phyloP scores from a whole-genome alignment of 495 filamentous ascomycete species.

The Aspergillus panamensis region DNA sequence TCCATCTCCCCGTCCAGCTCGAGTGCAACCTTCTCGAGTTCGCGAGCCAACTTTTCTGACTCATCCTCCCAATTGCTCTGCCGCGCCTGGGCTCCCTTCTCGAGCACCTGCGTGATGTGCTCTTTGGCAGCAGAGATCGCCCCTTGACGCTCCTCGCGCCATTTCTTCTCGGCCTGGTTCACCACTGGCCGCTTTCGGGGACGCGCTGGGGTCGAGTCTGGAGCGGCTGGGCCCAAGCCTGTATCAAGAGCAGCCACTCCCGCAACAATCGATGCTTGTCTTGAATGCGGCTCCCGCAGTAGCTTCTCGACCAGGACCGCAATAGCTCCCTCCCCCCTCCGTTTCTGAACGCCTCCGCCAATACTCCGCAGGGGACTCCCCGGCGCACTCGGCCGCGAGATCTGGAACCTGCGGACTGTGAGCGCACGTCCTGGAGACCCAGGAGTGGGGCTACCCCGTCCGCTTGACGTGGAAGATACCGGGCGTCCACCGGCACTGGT shows the following conservation, averaged over 20 bases:
- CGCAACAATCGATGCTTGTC: conserved; percentile 40
- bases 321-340: conserved; percentile 31
- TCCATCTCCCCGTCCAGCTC: conserved; percentile 34
- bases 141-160: conserved; percentile 39
- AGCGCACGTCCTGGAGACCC: conserved; percentile 20
- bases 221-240: conserved; percentile 3
- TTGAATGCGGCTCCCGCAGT: conserved; percentile 36
- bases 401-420: conserved; percentile 43
- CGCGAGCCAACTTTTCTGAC: conserved; percentile 41
- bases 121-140: conserved; percentile 41
- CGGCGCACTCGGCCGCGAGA: conserved; percentile 35
- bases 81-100: conserved; percentile 32
- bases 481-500: not conserved
- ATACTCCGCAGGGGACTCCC: conserved; percentile 23
- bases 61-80: conserved; percentile 43
- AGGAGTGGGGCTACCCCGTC: conserved; percentile 12
- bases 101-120: conserved; percentile 33
- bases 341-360: conserved; percentile 41
- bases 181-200: conserved; percentile 43
- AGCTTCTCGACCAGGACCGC: conserved; percentile 45
- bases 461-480: conserved; percentile 15
- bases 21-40: conserved; percentile 48
- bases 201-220: conserved; percentile 13
- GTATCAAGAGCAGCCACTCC: conserved; percentile 27
- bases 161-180: conserved; percentile 42